Evolutionary conservation across 352 stramenopile species (phyloP).

Genomic region (Phytophthora aleatoria): DNA sequence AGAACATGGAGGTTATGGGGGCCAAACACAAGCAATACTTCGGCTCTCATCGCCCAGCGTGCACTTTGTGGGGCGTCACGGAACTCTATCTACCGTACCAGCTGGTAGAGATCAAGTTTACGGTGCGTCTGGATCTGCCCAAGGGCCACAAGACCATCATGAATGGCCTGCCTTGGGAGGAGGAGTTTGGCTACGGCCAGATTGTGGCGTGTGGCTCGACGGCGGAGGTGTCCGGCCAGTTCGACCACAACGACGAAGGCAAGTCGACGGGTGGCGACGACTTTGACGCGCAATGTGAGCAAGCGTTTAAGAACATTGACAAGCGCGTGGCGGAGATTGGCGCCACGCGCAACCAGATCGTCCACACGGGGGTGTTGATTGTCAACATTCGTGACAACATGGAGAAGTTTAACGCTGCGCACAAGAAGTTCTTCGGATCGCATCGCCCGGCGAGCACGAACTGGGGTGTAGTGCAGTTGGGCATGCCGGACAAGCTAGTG

Average conservation of each 20-base stretch:
- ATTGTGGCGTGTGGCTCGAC: slow-evolving; percentile 9
- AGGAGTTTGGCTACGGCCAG: slow-evolving; percentile 6
- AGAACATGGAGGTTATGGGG: slow-evolving; percentile 9
- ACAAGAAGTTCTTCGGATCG: slow-evolving; percentile 10
- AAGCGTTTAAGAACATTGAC: slow-evolving; percentile 8
- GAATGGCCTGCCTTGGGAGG: slow-evolving; percentile 8
- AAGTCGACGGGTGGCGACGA: slow-evolving; percentile 3
- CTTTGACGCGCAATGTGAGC: slow-evolving; percentile 5
- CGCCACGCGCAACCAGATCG: slow-evolving; percentile 2
- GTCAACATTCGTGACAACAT: slow-evolving; percentile 11
- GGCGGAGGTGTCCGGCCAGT: slow-evolving; percentile 4
- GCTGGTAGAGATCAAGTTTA: slow-evolving; percentile 9
- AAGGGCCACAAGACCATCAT: slow-evolving; percentile 9
- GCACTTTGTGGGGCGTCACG: slow-evolving; percentile 7
- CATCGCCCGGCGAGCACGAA: slow-evolving; percentile 1
- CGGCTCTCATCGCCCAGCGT: not conserved
- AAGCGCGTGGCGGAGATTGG: slow-evolving; percentile 5
- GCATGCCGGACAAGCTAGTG: slow-evolving; percentile 3
- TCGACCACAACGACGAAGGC: slow-evolving; percentile 5
- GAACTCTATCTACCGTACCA: not conserved
- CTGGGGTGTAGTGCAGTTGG: not conserved
- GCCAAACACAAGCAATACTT: slow-evolving; percentile 5
- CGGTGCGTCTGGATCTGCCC: not conserved
- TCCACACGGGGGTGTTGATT: slow-evolving; percentile 4
- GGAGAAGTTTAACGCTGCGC: slow-evolving; percentile 1